Evolutionary conservation across 305 asterid species (phyloP).

Genomic region (Fraxinus greggii): DNA sequence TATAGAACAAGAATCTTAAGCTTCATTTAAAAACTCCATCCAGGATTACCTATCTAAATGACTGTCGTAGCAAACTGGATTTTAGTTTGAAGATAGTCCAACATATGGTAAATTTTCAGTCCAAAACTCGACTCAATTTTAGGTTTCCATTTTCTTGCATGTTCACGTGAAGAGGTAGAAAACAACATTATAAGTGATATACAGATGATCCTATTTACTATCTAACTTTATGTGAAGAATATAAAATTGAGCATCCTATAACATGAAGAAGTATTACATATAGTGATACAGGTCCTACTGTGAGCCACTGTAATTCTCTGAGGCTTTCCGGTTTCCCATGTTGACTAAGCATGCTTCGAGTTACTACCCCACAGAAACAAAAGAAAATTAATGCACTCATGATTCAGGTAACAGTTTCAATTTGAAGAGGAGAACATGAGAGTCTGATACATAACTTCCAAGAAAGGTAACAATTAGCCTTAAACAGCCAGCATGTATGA

Average conservation of each 20-base stretch:
- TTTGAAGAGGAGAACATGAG: not conserved
- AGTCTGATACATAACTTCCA: slow-evolving; percentile 22
- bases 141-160: not conserved
- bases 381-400: not conserved
- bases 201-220: not conserved
- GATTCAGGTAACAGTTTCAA: not conserved
- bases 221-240: not conserved
- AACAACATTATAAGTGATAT: not conserved
- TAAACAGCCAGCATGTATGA: not conserved
- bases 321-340: not conserved
- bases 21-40: not conserved
- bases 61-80: not conserved
- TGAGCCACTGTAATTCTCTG: not conserved
- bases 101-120: not conserved
- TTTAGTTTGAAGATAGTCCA: not conserved
- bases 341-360: not conserved
- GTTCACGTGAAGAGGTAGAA: not conserved
- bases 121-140: not conserved
- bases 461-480: slow-evolving; percentile 22
- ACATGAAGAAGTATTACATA: not conserved
- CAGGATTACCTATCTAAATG: not conserved
- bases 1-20: not conserved
- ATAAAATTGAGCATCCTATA: not conserved
- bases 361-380: not conserved
- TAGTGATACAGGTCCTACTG: not conserved